Percentiles rank a stretch among this genome's conserved stretches.
These are phyloP conservation scores for Phytophthora citrophthora DNA, from an alignment of 352 stramenopile species.

Conservation along the genomic window DNA sequence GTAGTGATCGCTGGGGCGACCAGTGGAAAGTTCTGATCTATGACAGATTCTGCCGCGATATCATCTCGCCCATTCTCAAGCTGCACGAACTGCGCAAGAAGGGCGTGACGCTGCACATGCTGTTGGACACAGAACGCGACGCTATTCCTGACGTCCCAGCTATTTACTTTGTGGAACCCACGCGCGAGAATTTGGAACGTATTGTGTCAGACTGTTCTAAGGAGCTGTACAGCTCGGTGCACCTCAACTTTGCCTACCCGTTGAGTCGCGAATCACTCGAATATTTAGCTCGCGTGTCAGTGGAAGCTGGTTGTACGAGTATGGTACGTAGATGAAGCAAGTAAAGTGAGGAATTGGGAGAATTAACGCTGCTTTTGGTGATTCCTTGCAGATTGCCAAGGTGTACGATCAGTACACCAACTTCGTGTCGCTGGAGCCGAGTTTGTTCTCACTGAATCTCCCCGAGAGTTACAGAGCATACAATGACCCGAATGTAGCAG, in stretches of 20 bases:
- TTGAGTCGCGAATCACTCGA: constrained; percentile 89
- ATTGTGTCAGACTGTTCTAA: constrained; percentile 95
- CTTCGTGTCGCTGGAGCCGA: constrained; percentile 96
- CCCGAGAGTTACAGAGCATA: constrained; percentile 93
- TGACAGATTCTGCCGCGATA: constrained; percentile 95
- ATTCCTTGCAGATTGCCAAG: constrained; percentile 84
- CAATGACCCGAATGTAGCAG: constrained; percentile 88
- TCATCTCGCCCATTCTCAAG: constrained; percentile 98
- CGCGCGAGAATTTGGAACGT: constrained; percentile 93
- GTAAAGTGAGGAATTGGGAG: background rate
- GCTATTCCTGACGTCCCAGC: constrained; percentile 97
- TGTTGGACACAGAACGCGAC: constrained; percentile 94
- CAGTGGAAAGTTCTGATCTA: constrained; percentile 98
- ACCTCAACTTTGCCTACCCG: constrained; percentile 96
- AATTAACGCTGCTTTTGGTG: constrained; percentile 1
- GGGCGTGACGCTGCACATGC: constrained; percentile 97
- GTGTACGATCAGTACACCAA: constrained; percentile 98
- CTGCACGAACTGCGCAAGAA: constrained; percentile 96
- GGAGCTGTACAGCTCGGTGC: constrained; percentile 92
- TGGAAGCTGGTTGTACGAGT: constrained; percentile 78
- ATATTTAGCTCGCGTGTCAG: constrained; percentile 78
- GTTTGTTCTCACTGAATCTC: constrained; percentile 95
- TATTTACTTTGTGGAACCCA: constrained; percentile 98
- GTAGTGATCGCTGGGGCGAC: constrained; percentile 79
- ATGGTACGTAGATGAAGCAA: constrained; percentile 50